Conservation (phyloP, 768 basidiomycete species). For the Psilocybe azurescens region DNA sequence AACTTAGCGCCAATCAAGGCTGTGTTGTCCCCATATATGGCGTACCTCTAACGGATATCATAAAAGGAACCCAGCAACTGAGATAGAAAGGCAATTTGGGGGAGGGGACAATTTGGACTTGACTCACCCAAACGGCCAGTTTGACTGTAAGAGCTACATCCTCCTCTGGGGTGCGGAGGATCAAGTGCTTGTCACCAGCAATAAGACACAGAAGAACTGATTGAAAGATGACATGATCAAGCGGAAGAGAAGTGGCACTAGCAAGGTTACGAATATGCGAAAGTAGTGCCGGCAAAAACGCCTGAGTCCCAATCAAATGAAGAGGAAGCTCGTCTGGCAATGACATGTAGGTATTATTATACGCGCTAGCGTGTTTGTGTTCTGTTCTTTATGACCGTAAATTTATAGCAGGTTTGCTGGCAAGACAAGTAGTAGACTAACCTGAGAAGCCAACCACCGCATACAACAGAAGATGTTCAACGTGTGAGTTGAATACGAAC, state of each 20-base stretch:
- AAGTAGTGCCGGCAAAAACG: constrained; percentile 57
- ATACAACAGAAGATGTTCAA: constrained; percentile 4
- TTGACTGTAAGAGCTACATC: constrained; percentile 65
- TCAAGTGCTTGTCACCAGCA: constrained; percentile 64
- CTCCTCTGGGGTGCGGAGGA: constrained; percentile 69
- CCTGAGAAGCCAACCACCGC: constrained; percentile 5
- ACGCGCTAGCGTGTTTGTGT: constrained; percentile 1
- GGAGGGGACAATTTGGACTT: constrained; percentile 1
- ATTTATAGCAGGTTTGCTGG: not conserved
- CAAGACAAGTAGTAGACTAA: not conserved
- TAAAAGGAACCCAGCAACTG: constrained; percentile 2
- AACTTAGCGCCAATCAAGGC: not conserved
- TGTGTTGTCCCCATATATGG: not conserved
- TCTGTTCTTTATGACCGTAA: not conserved
- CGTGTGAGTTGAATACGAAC: constrained; percentile 12
- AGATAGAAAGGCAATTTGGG: constrained; percentile 15
- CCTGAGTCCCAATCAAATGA: constrained; percentile 46
- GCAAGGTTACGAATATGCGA: constrained; percentile 49
- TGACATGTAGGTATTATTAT: constrained; percentile 1
- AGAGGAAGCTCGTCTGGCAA: constrained; percentile 28
- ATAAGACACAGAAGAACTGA: constrained; percentile 70
- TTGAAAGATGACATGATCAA: constrained; percentile 69
- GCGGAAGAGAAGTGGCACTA: constrained; percentile 47
- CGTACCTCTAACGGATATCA: not conserved
- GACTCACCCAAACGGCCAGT: constrained; percentile 61